Conservation (phyloP, 306 rosid species). For the Corylus heterophylla region DNA sequence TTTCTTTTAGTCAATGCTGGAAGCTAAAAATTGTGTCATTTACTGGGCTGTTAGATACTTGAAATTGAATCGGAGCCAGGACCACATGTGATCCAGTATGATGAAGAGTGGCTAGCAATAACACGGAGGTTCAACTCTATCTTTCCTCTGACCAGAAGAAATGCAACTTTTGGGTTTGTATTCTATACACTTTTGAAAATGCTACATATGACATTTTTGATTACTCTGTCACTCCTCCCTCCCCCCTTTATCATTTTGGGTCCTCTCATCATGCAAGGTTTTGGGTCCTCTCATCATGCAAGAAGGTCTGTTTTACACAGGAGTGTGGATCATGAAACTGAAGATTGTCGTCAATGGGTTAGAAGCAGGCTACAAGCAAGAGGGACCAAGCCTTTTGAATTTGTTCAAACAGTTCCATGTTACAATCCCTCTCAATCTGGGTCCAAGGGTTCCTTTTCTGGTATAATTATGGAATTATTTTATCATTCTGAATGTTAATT, state of each 20-base stretch:
- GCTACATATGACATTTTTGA: conserved; percentile 10
- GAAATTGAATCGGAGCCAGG: conserved; percentile 82
- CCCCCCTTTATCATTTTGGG: background rate
- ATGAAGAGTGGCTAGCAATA: conserved; percentile 96
- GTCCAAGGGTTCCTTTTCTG: conserved; percentile 30
- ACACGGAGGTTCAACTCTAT: conserved; percentile 72
- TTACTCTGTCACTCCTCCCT: background rate
- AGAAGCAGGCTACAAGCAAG: conserved; percentile 61
- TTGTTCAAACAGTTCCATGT: conserved; percentile 69
- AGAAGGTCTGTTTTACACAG: conserved; percentile 39
- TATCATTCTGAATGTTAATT: background rate
- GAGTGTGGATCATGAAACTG: conserved; percentile 43
- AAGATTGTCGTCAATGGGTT: conserved; percentile 76
- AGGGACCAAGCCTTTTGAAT: conserved; percentile 77
- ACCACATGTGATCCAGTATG: conserved; percentile 79
- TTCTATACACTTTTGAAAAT: conserved; percentile 8
- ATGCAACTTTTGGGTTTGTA: conserved; percentile 68
- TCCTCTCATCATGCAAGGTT: background rate
- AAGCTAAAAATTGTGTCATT: conserved; percentile 28
- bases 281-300: conserved; percentile 6
- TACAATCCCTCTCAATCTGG: conserved; percentile 59
- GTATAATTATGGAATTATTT: conserved; percentile 32
- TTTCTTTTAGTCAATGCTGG: conserved; percentile 21
- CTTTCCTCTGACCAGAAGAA: conserved; percentile 61
- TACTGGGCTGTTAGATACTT: conserved; percentile 52